Conservation (phyloP, 1,139 yeast genomes). For the Candida tropicalis region DNA sequence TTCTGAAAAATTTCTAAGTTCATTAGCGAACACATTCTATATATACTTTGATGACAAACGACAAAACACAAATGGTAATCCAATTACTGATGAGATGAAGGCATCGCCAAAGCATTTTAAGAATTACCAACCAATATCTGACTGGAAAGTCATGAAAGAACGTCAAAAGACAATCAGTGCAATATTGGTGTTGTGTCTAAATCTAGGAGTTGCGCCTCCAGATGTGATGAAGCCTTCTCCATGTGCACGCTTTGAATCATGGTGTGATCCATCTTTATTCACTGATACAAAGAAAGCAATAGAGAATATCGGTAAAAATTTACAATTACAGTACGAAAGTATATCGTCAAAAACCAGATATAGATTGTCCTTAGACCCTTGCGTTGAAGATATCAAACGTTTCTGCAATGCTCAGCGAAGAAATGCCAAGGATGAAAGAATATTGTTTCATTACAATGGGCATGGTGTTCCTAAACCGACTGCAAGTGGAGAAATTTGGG, state of each 20-base stretch:
- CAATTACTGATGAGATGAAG: conserved; percentile 61
- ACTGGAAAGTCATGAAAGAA: conserved; percentile 91
- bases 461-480: conserved; percentile 99
- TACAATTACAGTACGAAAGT: conserved; percentile 89
- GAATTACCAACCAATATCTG: conserved; percentile 71
- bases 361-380: conserved; percentile 90
- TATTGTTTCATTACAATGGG: conserved; percentile 93
- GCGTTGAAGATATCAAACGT: conserved; percentile 92
- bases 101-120: conserved; percentile 42
- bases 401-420: conserved; percentile 88
- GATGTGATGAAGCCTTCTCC: conserved; percentile 94
- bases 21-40: conserved; percentile 71
- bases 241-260: conserved; percentile 89
- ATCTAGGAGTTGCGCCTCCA: conserved; percentile 97
- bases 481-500: conserved; percentile 98
- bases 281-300: conserved; percentile 90
- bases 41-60: conserved; percentile 88
- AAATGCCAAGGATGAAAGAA: conserved; percentile 88
- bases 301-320: conserved; percentile 84
- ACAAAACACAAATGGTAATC: conserved; percentile 88
- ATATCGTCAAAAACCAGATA: conserved; percentile 85
- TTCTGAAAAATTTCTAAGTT: conserved; percentile 64
- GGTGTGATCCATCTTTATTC: conserved; percentile 88
- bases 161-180: conserved; percentile 95
- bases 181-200: conserved; percentile 85